phyloP scores from a whole-genome alignment of 306 rosid species.

The Aeschynomene evenia region DNA sequence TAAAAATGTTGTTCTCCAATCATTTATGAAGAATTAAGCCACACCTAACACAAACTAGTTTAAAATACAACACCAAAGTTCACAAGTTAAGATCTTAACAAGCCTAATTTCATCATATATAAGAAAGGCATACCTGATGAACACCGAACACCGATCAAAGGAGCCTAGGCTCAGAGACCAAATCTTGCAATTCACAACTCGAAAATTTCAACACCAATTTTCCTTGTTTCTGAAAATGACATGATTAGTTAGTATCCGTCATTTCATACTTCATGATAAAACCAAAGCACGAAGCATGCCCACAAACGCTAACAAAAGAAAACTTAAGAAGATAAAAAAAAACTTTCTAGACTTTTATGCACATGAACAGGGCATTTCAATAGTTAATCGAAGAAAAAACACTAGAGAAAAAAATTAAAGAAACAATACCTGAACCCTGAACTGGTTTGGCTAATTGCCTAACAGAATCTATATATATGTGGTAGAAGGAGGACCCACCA shows the following conservation, averaged over 20 bases:
- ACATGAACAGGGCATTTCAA: not conserved
- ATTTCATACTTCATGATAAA: constrained; percentile 17
- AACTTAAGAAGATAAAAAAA: not conserved
- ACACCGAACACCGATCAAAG: constrained; percentile 1
- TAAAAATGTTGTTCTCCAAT: too few species aligned
- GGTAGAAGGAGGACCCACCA: constrained; percentile 35
- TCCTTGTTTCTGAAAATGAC: not conserved
- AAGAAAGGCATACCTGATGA: constrained; percentile 25
- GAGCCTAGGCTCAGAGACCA: not conserved
- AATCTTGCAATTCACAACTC: not conserved
- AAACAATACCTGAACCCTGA: constrained; percentile 29
- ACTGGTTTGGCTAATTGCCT: constrained; percentile 8
- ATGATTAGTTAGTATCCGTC: not conserved
- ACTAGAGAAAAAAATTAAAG: not conserved
- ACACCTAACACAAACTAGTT: constrained; percentile 10
- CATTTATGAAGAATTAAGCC: constrained; percentile 1
- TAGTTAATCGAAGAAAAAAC: not conserved
- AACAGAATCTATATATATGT: constrained; percentile 10
- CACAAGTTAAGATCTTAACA: not conserved
- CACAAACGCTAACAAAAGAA: constrained; percentile 21
- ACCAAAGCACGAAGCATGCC: constrained; percentile 28
- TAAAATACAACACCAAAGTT: constrained; percentile 7
- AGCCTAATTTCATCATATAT: not conserved
- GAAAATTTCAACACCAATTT: not conserved
- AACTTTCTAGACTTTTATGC: not conserved